phyloP scores from a whole-genome alignment of 2,329 filamentous ascomycete genomes.

The Botrytis aclada region DNA sequence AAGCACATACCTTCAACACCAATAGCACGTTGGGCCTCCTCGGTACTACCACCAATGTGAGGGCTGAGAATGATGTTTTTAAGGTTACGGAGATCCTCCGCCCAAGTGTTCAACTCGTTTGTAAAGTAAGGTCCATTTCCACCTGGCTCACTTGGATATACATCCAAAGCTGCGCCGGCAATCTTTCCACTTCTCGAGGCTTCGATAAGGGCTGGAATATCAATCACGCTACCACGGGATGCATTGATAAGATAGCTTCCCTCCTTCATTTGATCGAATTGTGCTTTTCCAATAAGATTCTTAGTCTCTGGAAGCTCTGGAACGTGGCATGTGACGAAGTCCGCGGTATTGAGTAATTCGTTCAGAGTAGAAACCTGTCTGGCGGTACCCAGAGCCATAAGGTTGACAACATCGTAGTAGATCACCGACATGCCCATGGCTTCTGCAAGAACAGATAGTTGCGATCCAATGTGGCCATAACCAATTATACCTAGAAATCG shows the following conservation, averaged over 20 bases:
- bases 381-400: slow-evolving; percentile 91
- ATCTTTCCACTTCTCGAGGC: slow-evolving; percentile 83
- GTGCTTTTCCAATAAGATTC: slow-evolving; percentile 78
- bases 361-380: slow-evolving; percentile 77
- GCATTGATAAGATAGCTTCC: slow-evolving; percentile 96
- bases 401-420: slow-evolving; percentile 90
- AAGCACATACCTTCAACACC: slow-evolving; percentile 67
- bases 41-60: slow-evolving; percentile 95
- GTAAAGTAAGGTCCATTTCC: slow-evolving; percentile 96
- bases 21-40: slow-evolving; percentile 95
- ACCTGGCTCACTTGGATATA: slow-evolving; percentile 90
- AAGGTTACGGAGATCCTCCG: slow-evolving; percentile 75
- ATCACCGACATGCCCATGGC: slow-evolving; percentile 98
- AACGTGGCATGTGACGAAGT: slow-evolving; percentile 94
- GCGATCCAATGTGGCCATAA: slow-evolving; percentile 95
- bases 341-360: slow-evolving; percentile 71
- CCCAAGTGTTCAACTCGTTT: slow-evolving; percentile 77
- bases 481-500: slow-evolving; percentile 71
- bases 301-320: slow-evolving; percentile 90
- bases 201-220: slow-evolving; percentile 87
- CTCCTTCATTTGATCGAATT: slow-evolving; percentile 86
- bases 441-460: slow-evolving; percentile 92
- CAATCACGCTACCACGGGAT: slow-evolving; percentile 87
- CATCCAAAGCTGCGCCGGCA: slow-evolving; percentile 92
- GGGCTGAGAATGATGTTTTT: slow-evolving; percentile 95